Base-by-base conservation (phyloP, 257 asterid genomes). In the Eucommia ulmoides region DNA sequence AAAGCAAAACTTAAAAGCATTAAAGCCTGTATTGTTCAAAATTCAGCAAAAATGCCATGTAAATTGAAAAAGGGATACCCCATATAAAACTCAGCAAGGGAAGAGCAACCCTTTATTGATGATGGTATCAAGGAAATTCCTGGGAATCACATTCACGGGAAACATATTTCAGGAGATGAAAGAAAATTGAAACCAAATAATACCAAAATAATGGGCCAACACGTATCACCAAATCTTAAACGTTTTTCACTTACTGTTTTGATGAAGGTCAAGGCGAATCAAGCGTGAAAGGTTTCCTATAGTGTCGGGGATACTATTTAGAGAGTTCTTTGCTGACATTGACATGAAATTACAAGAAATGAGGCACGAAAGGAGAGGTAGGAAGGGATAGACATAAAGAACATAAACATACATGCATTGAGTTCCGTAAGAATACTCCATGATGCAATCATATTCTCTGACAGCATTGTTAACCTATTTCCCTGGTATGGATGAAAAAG, bases 51-150 rank as follows among this genome's bases (percentile, higher is more conserved):
- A n/a, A 53, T 25, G 29, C 45, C 22, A 42, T 58, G 58, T 20
- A 41, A 23, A 38, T 20, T 56, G 48, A 51, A 57, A 53, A 22
- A 25, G 26, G 59, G 72, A 68, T 55, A 85, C 98, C 98, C 98
- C 25, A 89, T 74, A 71, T 85, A 85, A 38, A 89, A 79, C 81
- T 89, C 98, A 62, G 79, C 29, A 63, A 89, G 93, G 51, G 98
- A 76, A 45, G 83, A 62, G 65, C 98, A 89, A 53, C 65, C 77
- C 73, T 71, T 82, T 63, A 89, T 83, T 49, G 94, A 80, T 33
- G 86, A 64, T 24, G 98, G 98, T 63, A 89, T 80, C 38, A 79
- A 82, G 52, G 91, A 67, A 60, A 89, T 83, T 74, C 92, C 98
- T 89, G 81, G 59, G 67, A 53, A 58, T 60, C 7, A 5, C 12